phyloP scores from a whole-genome alignment of 768 basidiomycete species.

The Chlorophyllum brunneum region DNA sequence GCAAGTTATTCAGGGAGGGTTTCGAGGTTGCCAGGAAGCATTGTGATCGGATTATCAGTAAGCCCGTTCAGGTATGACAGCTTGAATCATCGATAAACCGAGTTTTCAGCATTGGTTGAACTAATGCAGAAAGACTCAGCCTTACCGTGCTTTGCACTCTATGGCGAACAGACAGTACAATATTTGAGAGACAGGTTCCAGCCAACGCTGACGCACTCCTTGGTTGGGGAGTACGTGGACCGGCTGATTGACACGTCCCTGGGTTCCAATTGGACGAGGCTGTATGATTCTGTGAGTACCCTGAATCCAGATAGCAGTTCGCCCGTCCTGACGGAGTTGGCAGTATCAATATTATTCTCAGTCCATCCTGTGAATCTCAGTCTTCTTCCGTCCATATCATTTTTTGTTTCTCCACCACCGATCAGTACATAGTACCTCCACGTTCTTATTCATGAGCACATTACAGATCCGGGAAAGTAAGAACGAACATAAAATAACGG shows the following conservation, averaged over 20 bases:
- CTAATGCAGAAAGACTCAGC: conserved; percentile 98
- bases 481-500: too few relatives aligned
- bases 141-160: conserved; percentile 85
- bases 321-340: not conserved
- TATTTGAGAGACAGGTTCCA: conserved; percentile 93
- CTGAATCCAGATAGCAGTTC: not conserved
- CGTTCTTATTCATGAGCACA: not conserved
- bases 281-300: conserved; percentile 85
- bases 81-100: not conserved
- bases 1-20: conserved; percentile 82
- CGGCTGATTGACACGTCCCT: conserved; percentile 85
- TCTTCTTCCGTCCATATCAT: not conserved
- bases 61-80: conserved; percentile 43
- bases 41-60: conserved; percentile 93
- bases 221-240: conserved; percentile 88
- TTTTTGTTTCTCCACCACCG: not conserved
- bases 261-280: conserved; percentile 90
- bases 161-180: conserved; percentile 86
- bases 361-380: conserved; percentile 54
- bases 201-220: conserved; percentile 77
- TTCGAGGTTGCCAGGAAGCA: conserved; percentile 95
- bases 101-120: conserved; percentile 65
- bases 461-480: too few relatives aligned
- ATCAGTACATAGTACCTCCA: not conserved
- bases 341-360: conserved; percentile 96